phyloP scores from a whole-genome alignment of 805 yeast species.

The Lachancea lanzarotensis region DNA sequence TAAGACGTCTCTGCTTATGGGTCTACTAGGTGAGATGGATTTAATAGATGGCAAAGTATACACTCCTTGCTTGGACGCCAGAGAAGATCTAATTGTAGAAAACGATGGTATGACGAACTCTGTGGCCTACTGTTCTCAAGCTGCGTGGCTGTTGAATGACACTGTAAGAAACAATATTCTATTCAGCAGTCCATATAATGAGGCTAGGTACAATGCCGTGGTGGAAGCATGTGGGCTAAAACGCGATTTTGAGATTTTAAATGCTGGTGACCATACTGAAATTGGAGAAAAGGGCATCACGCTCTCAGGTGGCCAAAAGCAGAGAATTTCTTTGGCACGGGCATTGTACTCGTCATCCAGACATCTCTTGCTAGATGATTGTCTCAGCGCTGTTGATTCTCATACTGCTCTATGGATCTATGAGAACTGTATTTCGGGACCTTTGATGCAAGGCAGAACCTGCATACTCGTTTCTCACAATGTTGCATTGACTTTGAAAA shows the following conservation, averaged over 20 bases:
- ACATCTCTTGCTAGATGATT: slow-evolving; percentile 82
- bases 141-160: slow-evolving; percentile 93
- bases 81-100: slow-evolving; percentile 65
- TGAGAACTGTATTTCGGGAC: slow-evolving; percentile 85
- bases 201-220: slow-evolving; percentile 69
- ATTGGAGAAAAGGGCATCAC: slow-evolving; percentile 97
- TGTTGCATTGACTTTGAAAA: slow-evolving; percentile 76
- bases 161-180: slow-evolving; percentile 78
- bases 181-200: slow-evolving; percentile 68
- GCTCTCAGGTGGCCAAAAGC: slow-evolving; percentile 96
- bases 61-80: slow-evolving; percentile 71
- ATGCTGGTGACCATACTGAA: slow-evolving; percentile 88
- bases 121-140: slow-evolving; percentile 93
- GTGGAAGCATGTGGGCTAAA: slow-evolving; percentile 82
- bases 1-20: slow-evolving; percentile 84
- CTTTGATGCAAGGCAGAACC: slow-evolving; percentile 78
- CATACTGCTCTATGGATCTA: slow-evolving; percentile 94
- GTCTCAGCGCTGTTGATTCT: slow-evolving; percentile 94
- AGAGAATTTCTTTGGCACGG: slow-evolving; percentile 90
- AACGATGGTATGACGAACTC: slow-evolving; percentile 87
- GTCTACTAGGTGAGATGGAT: slow-evolving; percentile 91
- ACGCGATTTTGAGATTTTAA: slow-evolving; percentile 81
- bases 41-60: slow-evolving; percentile 60
- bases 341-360: slow-evolving; percentile 84
- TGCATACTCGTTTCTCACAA: slow-evolving; percentile 90